Percentiles rank a stretch among this genome's conserved stretches.
These are phyloP conservation scores for Lophiotrema nucula DNA, from an alignment of 495 filamentous ascomycete genomes.

Conservation along the genomic window DNA sequence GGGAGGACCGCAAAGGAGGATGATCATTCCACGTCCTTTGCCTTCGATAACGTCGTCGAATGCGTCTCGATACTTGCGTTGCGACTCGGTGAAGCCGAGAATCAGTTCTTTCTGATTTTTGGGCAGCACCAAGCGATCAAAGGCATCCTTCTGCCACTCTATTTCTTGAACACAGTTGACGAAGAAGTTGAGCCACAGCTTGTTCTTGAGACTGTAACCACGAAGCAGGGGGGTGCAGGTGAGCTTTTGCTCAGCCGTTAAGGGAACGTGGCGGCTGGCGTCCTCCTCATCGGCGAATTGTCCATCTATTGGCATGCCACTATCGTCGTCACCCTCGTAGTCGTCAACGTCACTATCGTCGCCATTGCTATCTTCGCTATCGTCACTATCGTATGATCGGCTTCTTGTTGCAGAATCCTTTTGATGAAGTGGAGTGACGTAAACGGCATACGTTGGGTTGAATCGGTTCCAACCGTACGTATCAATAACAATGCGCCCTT, in stretches of 20 bases:
- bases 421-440: conserved; percentile 33
- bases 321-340: conserved; percentile 34
- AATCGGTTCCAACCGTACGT: conserved; percentile 47
- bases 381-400: neutral
- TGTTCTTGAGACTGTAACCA: conserved; percentile 49
- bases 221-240: conserved; percentile 41
- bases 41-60: conserved; percentile 60
- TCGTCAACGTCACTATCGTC: conserved; percentile 30
- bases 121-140: conserved; percentile 49
- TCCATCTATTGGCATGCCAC: conserved; percentile 43
- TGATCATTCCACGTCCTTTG: conserved; percentile 45
- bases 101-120: conserved; percentile 50
- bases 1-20: conserved; percentile 43
- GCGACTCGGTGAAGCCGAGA: conserved; percentile 53
- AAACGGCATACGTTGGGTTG: conserved; percentile 39
- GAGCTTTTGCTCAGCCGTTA: conserved; percentile 42
- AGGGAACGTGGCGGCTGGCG: conserved; percentile 26
- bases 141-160: conserved; percentile 45
- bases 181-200: conserved; percentile 49
- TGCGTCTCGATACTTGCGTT: conserved; percentile 42
- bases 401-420: conserved; percentile 29
- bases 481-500: conserved; percentile 58
- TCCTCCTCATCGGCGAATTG: conserved; percentile 43
- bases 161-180: conserved; percentile 46
- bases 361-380: conserved; percentile 22